phyloP scores from a whole-genome alignment of 345 rosid genomes.

The Abelmoschus esculentus region DNA sequence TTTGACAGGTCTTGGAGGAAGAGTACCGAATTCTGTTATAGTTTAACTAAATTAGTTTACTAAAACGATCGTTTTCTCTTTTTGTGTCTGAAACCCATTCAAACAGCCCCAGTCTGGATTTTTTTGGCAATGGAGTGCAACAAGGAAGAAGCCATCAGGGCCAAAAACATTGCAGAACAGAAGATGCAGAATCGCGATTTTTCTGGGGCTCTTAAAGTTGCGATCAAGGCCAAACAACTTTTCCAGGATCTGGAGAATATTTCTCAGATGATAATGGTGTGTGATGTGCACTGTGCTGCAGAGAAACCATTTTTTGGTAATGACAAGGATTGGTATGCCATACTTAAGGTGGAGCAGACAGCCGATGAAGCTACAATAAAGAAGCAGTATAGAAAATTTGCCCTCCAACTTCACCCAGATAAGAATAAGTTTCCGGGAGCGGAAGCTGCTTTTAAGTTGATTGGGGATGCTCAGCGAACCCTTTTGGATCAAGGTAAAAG shows the following conservation, averaged over 20 bases:
- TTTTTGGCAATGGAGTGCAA: conserved; percentile 59
- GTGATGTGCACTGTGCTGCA: conserved; percentile 81
- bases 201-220: conserved; percentile 50
- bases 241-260: conserved; percentile 50
- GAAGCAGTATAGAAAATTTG: conserved; percentile 83
- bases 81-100: not conserved
- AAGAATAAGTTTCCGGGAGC: conserved; percentile 90
- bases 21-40: not conserved
- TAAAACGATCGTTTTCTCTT: not conserved
- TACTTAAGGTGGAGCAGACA: conserved; percentile 54
- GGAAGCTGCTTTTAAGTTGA: conserved; percentile 80
- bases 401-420: conserved; percentile 87
- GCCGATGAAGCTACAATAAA: conserved; percentile 63
- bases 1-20: conserved; percentile 2
- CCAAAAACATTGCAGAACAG: conserved; percentile 55
- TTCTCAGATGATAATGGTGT: conserved; percentile 63
- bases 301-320: conserved; percentile 45
- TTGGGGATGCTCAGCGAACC: conserved; percentile 78
- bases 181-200: conserved; percentile 58
- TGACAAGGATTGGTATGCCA: conserved; percentile 85
- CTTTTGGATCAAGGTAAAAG: conserved; percentile 62
- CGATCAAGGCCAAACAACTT: conserved; percentile 49
- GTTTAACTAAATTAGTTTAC: not conserved
- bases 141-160: conserved; percentile 87
- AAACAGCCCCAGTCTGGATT: not conserved